A percentile compares a stretch with the other conserved stretches of the same genome.
Evolutionary conservation across 2,329 filamentous ascomycete species (phyloP).

Genomic region (Didymella pomorum): DNA sequence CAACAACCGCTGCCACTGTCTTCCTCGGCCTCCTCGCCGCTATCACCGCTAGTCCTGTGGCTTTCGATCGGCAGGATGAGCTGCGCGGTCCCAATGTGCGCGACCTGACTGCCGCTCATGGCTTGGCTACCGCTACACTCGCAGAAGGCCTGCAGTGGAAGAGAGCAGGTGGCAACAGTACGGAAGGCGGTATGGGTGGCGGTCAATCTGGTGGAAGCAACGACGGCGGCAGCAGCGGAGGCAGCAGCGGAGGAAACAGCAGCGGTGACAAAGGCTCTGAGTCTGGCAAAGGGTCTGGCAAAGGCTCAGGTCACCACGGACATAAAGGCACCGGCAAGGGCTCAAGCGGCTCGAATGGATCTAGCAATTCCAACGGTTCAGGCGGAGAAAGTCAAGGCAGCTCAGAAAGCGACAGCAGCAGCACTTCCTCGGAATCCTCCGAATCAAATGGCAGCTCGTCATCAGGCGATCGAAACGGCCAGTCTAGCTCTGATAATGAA

Average conservation of each 20-base stretch:
- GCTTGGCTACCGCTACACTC: not conserved
- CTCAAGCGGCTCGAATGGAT: not conserved
- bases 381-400: not conserved
- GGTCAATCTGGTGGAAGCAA: not conserved
- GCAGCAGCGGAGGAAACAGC: not conserved
- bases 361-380: not conserved
- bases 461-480: not conserved
- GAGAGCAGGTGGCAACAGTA: slow-evolving; percentile 2
- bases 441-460: not conserved
- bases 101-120: not conserved
- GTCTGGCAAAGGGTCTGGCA: not conserved
- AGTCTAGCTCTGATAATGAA: not conserved
- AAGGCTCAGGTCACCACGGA: not conserved
- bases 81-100: not conserved
- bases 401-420: not conserved
- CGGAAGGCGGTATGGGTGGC: not conserved
- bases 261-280: not conserved
- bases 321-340: not conserved
- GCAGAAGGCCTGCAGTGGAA: slow-evolving; percentile 5
- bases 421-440: not conserved
- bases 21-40: slow-evolving; percentile 5
- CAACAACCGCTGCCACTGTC: slow-evolving; percentile 3
- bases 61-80: slow-evolving; percentile 8
- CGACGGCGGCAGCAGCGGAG: not conserved
- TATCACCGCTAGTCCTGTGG: slow-evolving; percentile 4